Evolutionary conservation across 1,284 basidiomycete genomes (phyloP).

Genomic region (Ceratobasidium sp.): DNA sequence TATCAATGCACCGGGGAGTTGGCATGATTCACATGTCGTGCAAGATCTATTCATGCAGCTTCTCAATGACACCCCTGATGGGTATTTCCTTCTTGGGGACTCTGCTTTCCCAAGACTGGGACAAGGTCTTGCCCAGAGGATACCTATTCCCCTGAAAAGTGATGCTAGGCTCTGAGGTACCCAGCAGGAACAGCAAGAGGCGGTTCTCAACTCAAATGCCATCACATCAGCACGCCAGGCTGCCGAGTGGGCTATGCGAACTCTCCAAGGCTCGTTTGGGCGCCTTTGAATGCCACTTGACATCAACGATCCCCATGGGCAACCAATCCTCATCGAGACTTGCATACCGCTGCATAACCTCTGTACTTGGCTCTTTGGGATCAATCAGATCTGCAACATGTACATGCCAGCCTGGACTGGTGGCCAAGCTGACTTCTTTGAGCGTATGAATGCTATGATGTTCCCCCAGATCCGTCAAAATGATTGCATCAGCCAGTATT

Average conservation of each 20-base stretch:
- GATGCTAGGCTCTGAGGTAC: constrained; percentile 55
- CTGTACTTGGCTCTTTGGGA: constrained; percentile 55
- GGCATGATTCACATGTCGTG: constrained; percentile 64
- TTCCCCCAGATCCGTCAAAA: neutral
- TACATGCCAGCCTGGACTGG: constrained; percentile 53
- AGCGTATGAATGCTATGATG: neutral
- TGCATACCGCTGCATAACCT: constrained; percentile 57
- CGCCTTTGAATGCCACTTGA: constrained; percentile 59
- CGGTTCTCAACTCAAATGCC: constrained; percentile 55
- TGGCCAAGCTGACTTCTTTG: neutral
- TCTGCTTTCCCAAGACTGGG: constrained; percentile 62
- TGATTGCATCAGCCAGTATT: neutral
- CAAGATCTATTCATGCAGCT: constrained; percentile 59
- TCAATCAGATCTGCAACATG: constrained; percentile 60
- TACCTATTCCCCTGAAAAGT: constrained; percentile 61
- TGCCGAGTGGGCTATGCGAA: constrained; percentile 64
- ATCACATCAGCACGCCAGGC: constrained; percentile 61
- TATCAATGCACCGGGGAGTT: constrained; percentile 64
- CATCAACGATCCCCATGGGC: constrained; percentile 52
- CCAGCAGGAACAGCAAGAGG: constrained; percentile 49
- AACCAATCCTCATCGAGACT: constrained; percentile 56
- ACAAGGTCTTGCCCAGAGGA: constrained; percentile 55
- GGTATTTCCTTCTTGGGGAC: constrained; percentile 62
- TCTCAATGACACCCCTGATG: constrained; percentile 55
- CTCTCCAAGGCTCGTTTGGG: constrained; percentile 62